Evolutionary conservation across 2,329 filamentous ascomycete species (phyloP).

Genomic region (Daldinia eschscholtzii): DNA sequence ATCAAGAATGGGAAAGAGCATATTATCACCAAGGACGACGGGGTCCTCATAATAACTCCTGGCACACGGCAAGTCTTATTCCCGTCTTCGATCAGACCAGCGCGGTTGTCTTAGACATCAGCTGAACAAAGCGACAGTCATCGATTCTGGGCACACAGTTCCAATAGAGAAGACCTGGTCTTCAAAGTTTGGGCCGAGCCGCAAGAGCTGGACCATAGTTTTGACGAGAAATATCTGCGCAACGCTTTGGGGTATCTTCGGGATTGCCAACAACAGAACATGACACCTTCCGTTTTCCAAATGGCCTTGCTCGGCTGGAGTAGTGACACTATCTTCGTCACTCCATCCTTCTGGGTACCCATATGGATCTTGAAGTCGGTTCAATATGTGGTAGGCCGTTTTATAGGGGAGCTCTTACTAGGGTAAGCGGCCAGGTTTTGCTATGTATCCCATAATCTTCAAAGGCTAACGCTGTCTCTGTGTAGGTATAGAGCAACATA

Average conservation of each 20-base stretch:
- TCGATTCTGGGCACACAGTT: not conserved
- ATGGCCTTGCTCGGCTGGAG: not conserved
- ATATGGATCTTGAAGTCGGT: not conserved
- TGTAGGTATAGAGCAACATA: not conserved
- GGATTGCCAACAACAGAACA: not conserved
- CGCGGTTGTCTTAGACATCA: not conserved
- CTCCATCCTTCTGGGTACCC: not conserved
- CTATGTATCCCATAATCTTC: not conserved
- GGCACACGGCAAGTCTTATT: not conserved
- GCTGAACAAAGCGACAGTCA: not conserved
- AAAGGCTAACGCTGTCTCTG: not conserved
- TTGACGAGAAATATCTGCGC: not conserved
- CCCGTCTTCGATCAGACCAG: not conserved
- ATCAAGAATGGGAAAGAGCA: not conserved
- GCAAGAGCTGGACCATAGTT: not conserved
- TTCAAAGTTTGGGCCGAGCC: not conserved
- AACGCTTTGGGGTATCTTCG: not conserved
- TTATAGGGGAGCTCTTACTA: not conserved
- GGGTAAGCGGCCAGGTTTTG: not conserved
- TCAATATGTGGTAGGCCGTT: not conserved
- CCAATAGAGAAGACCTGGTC: not conserved
- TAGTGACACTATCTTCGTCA: not conserved
- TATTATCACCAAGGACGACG: not conserved
- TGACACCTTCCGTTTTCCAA: not conserved
- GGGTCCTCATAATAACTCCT: not conserved